phyloP scores from a whole-genome alignment of 2,329 filamentous ascomycete species.

The Aspergillus proliferans region DNA sequence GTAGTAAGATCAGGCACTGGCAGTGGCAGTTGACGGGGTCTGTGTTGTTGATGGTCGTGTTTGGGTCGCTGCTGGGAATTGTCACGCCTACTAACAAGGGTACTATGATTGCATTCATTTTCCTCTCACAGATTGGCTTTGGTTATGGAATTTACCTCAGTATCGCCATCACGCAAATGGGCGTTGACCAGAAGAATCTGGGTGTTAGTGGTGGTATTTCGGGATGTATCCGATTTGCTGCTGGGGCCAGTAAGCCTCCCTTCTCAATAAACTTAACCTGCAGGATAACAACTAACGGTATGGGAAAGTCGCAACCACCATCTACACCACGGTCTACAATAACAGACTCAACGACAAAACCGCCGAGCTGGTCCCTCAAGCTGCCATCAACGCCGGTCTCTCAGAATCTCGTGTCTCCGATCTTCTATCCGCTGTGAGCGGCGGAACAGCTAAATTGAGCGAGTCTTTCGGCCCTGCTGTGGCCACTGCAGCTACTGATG shows the following conservation, averaged over 20 bases:
- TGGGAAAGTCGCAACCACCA: conserved; percentile 30
- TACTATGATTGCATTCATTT: conserved; percentile 44
- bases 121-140: conserved; percentile 41
- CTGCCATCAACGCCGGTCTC: conserved; percentile 32
- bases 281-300: too few relatives aligned
- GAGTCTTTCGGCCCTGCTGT: conserved; percentile 13
- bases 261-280: neutral
- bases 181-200: conserved; percentile 45
- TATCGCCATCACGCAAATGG: conserved; percentile 46
- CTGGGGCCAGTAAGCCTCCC: conserved; percentile 18
- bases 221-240: conserved; percentile 38
- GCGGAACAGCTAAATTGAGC: conserved; percentile 11
- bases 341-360: conserved; percentile 30
- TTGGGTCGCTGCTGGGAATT: conserved; percentile 41
- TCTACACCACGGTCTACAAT: conserved; percentile 39
- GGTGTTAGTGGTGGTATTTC: conserved; percentile 41
- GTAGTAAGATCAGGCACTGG: conserved; percentile 41
- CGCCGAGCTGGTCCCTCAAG: conserved; percentile 27
- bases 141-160: conserved; percentile 45
- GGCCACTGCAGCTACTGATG: conserved; percentile 13
- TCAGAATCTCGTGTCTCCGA: conserved; percentile 22
- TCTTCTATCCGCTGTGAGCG: conserved; percentile 22
- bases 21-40: conserved; percentile 43
- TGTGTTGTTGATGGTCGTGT: conserved; percentile 44
- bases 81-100: conserved; percentile 40